A percentile compares a stretch with the other conserved stretches of the same genome.
Evolutionary conservation across 2,329 filamentous ascomycete genomes (phyloP).

Genomic region (Ceratocystis harringtonii): DNA sequence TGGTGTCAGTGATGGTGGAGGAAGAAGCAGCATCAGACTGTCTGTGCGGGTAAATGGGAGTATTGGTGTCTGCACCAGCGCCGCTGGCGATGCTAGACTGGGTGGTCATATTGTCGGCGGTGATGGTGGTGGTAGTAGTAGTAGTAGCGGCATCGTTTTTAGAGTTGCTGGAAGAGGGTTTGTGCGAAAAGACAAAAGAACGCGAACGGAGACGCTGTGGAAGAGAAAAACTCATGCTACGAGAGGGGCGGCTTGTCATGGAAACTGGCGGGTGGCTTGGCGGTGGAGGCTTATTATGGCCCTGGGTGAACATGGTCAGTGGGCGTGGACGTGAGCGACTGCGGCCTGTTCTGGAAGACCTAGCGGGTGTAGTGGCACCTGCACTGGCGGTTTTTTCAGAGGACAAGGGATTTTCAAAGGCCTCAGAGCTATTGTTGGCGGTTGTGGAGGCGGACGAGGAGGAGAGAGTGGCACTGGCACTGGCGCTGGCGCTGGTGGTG

Average conservation of each 20-base stretch:
- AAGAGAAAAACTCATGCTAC: constrained; percentile 37
- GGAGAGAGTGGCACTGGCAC: background rate
- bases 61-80: background rate
- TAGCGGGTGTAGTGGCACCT: background rate
- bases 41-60: constrained; percentile 22
- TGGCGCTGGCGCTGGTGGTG: background rate
- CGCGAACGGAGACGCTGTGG: constrained; percentile 34
- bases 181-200: constrained; percentile 27
- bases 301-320: constrained; percentile 7
- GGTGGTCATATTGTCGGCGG: background rate
- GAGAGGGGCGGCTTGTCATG: constrained; percentile 17
- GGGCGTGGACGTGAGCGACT: constrained; percentile 10
- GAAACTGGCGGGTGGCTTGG: constrained; percentile 10
- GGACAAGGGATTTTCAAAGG: background rate
- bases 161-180: constrained; percentile 23
- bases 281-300: background rate
- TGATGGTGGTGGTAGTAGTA: background rate
- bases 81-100: background rate
- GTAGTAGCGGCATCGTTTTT: constrained; percentile 17
- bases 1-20: background rate
- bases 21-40: background rate
- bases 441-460: background rate
- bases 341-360: background rate
- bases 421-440: background rate
- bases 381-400: background rate